phyloP scores from a whole-genome alignment of 108 stramenopile genomes.

The Aureococcus anophagefferens region DNA sequence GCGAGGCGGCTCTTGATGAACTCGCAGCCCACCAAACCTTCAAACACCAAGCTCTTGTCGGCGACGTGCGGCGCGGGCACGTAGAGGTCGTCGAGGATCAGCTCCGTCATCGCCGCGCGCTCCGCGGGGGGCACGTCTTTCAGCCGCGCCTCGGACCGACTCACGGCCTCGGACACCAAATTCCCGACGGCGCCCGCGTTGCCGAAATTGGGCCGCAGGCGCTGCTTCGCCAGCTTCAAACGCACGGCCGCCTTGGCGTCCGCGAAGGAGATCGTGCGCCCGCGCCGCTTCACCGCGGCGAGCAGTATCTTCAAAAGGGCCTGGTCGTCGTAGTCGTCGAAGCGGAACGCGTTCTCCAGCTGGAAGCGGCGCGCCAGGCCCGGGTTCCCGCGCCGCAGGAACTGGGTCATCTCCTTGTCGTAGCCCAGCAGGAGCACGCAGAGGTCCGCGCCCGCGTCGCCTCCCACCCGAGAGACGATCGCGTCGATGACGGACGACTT shows the following conservation, averaged over 20 bases:
- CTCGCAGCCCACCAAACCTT: slow-evolving; percentile 19
- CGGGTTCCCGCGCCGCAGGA: slow-evolving; percentile 53
- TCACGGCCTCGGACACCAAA: slow-evolving; percentile 14
- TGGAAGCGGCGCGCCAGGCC: slow-evolving; percentile 57
- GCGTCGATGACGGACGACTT: slow-evolving; percentile 34
- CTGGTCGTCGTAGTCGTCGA: slow-evolving; percentile 58
- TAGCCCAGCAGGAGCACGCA: slow-evolving; percentile 66
- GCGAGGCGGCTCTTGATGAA: slow-evolving; percentile 5
- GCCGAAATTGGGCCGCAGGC: slow-evolving; percentile 47
- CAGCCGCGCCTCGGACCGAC: neutral
- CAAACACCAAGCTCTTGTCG: slow-evolving; percentile 2
- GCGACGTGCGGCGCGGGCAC: neutral
- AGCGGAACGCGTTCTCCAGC: slow-evolving; percentile 50
- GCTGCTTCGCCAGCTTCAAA: slow-evolving; percentile 18
- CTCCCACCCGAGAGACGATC: slow-evolving; percentile 62
- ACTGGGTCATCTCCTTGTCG: slow-evolving; percentile 48
- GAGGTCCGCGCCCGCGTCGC: slow-evolving; percentile 52
- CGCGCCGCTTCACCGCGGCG: slow-evolving; percentile 2
- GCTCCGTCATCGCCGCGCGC: neutral
- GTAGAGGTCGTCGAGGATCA: slow-evolving; percentile 16
- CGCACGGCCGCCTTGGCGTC: neutral
- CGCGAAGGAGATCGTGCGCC: neutral
- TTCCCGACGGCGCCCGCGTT: slow-evolving; percentile 59
- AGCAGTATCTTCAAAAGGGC: slow-evolving; percentile 46
- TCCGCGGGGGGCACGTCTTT: too few relatives aligned